Conservation (phyloP, 768 basidiomycete genomes). For the Lentinula raphanica region DNA sequence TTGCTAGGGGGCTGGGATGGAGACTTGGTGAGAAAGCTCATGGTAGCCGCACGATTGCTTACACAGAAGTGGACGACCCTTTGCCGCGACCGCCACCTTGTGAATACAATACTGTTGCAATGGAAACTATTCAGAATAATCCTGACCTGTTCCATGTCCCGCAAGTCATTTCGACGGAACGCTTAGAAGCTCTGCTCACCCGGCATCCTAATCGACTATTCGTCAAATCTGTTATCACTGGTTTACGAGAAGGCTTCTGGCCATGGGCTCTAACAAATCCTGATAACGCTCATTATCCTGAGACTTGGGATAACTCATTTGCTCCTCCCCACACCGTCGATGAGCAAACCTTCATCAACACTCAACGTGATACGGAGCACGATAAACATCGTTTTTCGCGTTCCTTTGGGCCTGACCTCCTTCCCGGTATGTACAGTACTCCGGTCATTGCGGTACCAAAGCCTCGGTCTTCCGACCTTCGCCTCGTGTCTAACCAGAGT, state of each 20-base stretch:
- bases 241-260: conserved; percentile 39
- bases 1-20: no score
- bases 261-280: conserved; percentile 28
- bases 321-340: conserved; percentile 12
- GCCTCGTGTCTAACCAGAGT: conserved; percentile 35
- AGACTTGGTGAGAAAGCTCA: no score
- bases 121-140: not conserved
- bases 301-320: not conserved
- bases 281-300: conserved; percentile 15
- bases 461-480: conserved; percentile 24
- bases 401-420: conserved; percentile 27
- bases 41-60: not conserved
- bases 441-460: conserved; percentile 37
- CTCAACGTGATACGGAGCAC: conserved; percentile 23
- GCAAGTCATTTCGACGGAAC: conserved; percentile 29
- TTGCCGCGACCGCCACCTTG: not conserved
- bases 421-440: conserved; percentile 39
- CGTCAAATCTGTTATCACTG: conserved; percentile 26
- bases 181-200: conserved; percentile 20
- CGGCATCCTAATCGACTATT: conserved; percentile 33
- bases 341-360: conserved; percentile 18
- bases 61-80: not conserved
- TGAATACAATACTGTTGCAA: no score
- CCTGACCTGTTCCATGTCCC: conserved; percentile 5
- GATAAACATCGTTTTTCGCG: conserved; percentile 18